Evolutionary conservation across 2,329 filamentous ascomycete genomes (phyloP), one percentile per base, ranked within the genome.

Genomic region (Lachnellula arida): DNA sequence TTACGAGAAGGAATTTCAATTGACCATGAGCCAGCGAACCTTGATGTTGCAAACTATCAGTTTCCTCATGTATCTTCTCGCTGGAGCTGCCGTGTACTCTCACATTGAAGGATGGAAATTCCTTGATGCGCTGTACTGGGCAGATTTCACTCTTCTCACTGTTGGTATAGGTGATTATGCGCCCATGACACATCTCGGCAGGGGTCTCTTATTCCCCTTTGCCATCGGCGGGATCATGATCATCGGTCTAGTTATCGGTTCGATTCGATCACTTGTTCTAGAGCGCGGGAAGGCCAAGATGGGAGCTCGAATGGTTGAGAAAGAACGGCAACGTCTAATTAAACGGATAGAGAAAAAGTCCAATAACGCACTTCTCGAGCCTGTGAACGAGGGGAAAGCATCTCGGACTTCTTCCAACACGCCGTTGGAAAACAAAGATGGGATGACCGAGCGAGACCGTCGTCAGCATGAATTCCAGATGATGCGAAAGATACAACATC

Each of bases 41-140:
- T 75, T 97, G 22, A 96, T 97, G 77, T 74, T 96, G 28, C 92
- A 97, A 72, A 96, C 91, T 1, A 95, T 95, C 72, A 76, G 88
- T 54, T 89, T 95, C 67, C 85, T 96, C 51, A 73, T 89, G 48
- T 96, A 94, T 76, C 75, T 97, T 0, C 84, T 89, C 0, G 72
- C 91, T 2, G 92, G 92, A 0, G 90, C 87, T 0, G 81, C 86
- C 0, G 74, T 96, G 0, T 96, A 94, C 67, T 82, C 84, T 5
- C 76, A 75, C 1, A 79, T 94, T 3, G 87, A 96, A 59, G 79
- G 73, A 3, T 94, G 91, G 85, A 75, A 78, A 19, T 96, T 87
- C 66, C 81, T 89, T 1, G 89, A 97, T 65, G 83, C 84, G 2
- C 75, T 92, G 1, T 92, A 91, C 68, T 92, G 89, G 81, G 88